Percentiles rank a stretch among this genome's conserved stretches.
phyloP scores from a whole-genome alignment of 345 rosid genomes.

The Populus alba region DNA sequence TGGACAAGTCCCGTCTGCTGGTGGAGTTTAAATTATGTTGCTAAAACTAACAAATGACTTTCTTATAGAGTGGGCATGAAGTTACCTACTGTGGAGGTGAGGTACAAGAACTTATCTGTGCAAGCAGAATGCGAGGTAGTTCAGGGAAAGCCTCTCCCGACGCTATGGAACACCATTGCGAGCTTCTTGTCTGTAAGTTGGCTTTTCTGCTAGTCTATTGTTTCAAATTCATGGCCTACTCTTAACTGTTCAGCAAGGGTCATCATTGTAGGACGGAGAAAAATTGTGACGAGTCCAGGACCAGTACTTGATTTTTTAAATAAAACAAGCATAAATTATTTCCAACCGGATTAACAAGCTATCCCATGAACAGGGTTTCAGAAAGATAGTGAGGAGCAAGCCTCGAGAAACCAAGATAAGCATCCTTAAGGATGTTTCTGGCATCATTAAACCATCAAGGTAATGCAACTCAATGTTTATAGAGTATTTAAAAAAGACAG shows the following conservation, averaged over 20 bases:
- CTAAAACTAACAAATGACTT: not conserved
- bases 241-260: not conserved
- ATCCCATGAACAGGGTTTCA: too few species aligned
- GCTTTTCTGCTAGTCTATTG: too few species aligned
- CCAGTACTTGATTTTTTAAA: too few species aligned
- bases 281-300: too few species aligned
- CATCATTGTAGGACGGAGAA: too few species aligned
- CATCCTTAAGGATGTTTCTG: slow-evolving; percentile 11
- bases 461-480: not conserved
- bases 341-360: too few species aligned
- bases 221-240: too few species aligned
- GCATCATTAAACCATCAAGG: slow-evolving; percentile 12
- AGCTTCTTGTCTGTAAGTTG: not conserved
- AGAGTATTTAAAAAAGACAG: not conserved
- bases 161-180: slow-evolving; percentile 37
- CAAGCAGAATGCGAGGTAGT: slow-evolving; percentile 39
- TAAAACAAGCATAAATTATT: too few species aligned
- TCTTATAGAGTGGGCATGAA: slow-evolving; percentile 36
- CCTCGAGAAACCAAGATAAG: not conserved
- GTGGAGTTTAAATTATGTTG: too few species aligned
- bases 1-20: too few species aligned
- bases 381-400: too few species aligned
- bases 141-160: slow-evolving; percentile 43
- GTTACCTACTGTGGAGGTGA: slow-evolving; percentile 44
- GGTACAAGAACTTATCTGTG: slow-evolving; percentile 34